Base-by-base conservation (phyloP, 768 basidiomycete genomes). In the Aureoboletus auriporus region DNA sequence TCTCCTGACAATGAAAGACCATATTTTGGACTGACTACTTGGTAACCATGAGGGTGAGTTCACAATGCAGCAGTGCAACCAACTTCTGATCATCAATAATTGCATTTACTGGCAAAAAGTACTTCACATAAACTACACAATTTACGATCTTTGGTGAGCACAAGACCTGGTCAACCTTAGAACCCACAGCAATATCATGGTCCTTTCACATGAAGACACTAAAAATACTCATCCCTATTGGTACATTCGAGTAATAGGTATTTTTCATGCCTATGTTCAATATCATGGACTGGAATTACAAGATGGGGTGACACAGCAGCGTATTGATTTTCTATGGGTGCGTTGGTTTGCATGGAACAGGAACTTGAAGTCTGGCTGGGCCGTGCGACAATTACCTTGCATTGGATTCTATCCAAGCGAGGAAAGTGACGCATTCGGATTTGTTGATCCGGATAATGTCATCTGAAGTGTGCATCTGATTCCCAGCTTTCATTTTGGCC, bases 111-210 rank as follows among this genome's bases (percentile, higher is more conserved):
- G 20, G 0, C 67, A 69, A 49, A 67, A 63, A 10, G 55, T 57
- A 0, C 26, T 66, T 0, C 50, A 42, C 0, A 11, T 70, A 29
- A 68, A 68, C 33, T 69, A 66, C 23, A 69, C 66, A 0, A 64
- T 55, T 0, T 69, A 67, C 14, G 58, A 69, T 27, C 50, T 67
- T 7, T 42, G 46, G 6, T 46, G 20, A 23, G 42, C 30, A 1
- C 72, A 76, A 48, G 75, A 79, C 49, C 50, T 62, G 0, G 56
- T 78, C 45, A 75, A 76, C 39, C 66, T 70, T 9, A 39, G 54
- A 0, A 70, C 60, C 0, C 63, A 73, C 9, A 33, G 62, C 1
- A 60, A 75, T 31, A 44, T 79, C 16, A 73, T 76, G 68, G 55
- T 72, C 3, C 61, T 67, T 1, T 39, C 65, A 8, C 45, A 50